Conservation (phyloP, 106 monocot genomes). For the Cymbidium sinense region DNA sequence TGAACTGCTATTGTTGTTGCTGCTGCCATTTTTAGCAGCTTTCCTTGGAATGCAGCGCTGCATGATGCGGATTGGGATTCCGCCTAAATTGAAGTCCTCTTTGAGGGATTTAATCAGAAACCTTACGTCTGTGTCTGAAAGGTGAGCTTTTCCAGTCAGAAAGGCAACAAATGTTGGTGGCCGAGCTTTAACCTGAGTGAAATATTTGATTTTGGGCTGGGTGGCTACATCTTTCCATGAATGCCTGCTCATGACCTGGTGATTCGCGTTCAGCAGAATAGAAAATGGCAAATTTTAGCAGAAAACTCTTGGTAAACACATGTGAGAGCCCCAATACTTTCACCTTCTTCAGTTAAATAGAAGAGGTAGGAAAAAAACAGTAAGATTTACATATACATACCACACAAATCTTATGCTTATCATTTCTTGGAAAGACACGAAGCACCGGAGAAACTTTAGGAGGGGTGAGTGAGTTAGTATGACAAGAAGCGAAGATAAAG, state of each 20-base stretch:
- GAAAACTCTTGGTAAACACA: not conserved
- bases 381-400: too few relatives aligned
- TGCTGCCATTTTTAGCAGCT: not conserved
- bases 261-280: not conserved
- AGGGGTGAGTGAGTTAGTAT: too few relatives aligned
- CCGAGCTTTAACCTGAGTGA: conserved; percentile 94
- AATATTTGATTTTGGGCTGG: conserved; percentile 86
- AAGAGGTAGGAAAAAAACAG: not conserved
- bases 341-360: not conserved
- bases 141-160: conserved; percentile 63
- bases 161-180: conserved; percentile 95
- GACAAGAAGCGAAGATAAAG: not conserved
- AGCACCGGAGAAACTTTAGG: too few relatives aligned
- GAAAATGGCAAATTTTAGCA: not conserved
- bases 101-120: conserved; percentile 80
- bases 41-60: conserved; percentile 56
- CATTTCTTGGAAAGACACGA: not conserved
- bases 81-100: conserved; percentile 90
- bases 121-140: conserved; percentile 69
- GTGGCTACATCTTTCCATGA: conserved; percentile 91
- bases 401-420: too few relatives aligned
- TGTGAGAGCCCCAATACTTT: not conserved
- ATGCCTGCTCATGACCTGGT: conserved; percentile 96
- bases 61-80: conserved; percentile 80
- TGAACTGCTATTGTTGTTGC: conserved; percentile 1